Percentiles rank a stretch among this genome's conserved stretches.
Conservation (phyloP, 768 basidiomycete species). For the Gymnopilus junonius region DNA sequence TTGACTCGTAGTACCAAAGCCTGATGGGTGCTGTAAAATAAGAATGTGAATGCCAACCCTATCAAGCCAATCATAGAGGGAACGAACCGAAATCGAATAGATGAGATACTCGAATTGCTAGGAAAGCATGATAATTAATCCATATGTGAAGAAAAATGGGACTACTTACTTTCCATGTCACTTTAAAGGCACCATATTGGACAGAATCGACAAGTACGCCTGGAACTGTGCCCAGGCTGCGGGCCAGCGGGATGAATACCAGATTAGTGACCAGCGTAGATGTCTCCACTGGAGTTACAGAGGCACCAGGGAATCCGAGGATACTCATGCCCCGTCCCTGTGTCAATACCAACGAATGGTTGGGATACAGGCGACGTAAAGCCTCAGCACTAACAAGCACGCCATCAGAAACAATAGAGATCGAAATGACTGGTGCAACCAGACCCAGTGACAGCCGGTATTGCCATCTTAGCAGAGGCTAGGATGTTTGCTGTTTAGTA, state of each 20-base stretch:
- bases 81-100: conserved; percentile 52
- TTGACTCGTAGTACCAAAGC: conserved; percentile 31
- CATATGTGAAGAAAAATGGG: neutral
- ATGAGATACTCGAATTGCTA: conserved; percentile 63
- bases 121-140: neutral
- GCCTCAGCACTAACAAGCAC: conserved; percentile 40
- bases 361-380: conserved; percentile 63
- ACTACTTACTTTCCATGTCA: conserved; percentile 61
- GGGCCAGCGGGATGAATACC: conserved; percentile 52
- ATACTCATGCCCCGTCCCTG: conserved; percentile 49
- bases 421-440: neutral
- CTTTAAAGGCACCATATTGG: conserved; percentile 56
- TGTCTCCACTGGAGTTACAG: conserved; percentile 49
- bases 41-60: too few relatives aligned
- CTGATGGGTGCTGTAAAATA: conserved; percentile 33
- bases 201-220: conserved; percentile 59
- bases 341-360: conserved; percentile 61
- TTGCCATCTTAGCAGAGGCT: conserved; percentile 59
- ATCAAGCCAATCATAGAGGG: too few relatives aligned
- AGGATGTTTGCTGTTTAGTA: neutral
- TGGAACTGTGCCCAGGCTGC: conserved; percentile 42
- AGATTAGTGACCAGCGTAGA: conserved; percentile 53
- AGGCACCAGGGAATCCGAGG: conserved; percentile 53
- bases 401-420: neutral
- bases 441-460: conserved; percentile 51